phyloP scores from a whole-genome alignment of 768 basidiomycete genomes.

The Melanogaster broomeanus region DNA sequence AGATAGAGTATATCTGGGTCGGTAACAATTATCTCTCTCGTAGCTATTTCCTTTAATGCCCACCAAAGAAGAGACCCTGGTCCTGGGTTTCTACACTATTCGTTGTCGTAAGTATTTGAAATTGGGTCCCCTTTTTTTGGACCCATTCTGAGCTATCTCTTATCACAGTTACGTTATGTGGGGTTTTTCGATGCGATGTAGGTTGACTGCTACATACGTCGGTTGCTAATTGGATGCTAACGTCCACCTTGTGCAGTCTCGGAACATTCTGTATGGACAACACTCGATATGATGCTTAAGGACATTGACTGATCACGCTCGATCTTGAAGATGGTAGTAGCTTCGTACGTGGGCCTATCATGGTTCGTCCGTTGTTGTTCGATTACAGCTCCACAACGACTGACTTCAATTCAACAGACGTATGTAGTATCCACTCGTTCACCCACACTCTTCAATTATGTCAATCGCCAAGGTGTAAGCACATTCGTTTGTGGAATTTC shows the following conservation, averaged over 20 bases:
- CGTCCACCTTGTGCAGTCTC: neutral
- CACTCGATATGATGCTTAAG: neutral
- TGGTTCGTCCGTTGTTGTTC: neutral
- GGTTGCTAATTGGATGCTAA: neutral
- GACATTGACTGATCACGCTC: neutral
- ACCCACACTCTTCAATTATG: neutral
- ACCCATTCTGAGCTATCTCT: neutral
- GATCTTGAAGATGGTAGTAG: neutral
- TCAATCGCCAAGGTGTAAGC: neutral
- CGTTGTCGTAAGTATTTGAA: too few relatives aligned
- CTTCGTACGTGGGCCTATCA: constrained; percentile 5
- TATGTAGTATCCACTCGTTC: neutral
- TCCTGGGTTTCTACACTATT: too few relatives aligned
- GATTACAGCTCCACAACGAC: neutral
- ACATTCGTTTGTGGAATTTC: neutral
- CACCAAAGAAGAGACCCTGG: too few relatives aligned
- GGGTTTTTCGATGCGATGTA: constrained; percentile 12
- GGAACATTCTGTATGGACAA: neutral
- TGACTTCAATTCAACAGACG: neutral
- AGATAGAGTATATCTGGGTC: too few relatives aligned
- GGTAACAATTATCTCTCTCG: too few relatives aligned
- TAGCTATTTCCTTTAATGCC: too few relatives aligned
- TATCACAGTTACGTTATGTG: constrained; percentile 17
- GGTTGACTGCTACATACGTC: neutral
- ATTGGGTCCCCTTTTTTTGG: too few relatives aligned